Base-by-base conservation (phyloP, 108 stramenopile genomes). In the Licmophora abbreviata region DNA sequence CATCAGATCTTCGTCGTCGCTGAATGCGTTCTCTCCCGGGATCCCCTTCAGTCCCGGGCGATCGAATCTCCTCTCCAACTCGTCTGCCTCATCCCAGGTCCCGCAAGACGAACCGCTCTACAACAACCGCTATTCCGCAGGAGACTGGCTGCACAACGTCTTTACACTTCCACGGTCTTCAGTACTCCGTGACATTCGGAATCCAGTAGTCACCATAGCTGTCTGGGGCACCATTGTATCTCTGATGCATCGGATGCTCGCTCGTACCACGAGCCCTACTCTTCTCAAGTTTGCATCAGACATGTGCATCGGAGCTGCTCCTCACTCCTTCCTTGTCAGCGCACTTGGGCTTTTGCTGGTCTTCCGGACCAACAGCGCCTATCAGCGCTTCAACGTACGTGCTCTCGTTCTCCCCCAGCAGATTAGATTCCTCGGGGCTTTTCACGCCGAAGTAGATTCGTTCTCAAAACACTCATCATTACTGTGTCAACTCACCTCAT, bases 321-420 rank as follows among this genome's bases (percentile, higher is more conserved):
- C 85, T 18, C 85, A 86, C 57, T 56, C 54, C 3, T 56, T 83
- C 20, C 33, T 87, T 0, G 76, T 79, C 3, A 46, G 56, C 5
- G 59, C 74, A 20, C 62, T 87, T 30, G 70, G 76, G 8, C 61
- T 87, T 22, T 56, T 87, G 36, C 74, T 87, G 14, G 85, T 79
- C 5, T 87, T 87, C 49, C 69, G 74, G 25, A 87, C 85, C n/a
- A 87, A 87, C 51, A 46, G 64, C 18, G 68, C 81, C 21, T 87
- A 87, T 42, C 69, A 81, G 34, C 49, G 83, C 38, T 93, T 81
- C 53, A 33, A 66, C 20, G 65, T 66, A 53, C 58, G 65, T 38
- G 8, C 15, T 49, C 8, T 21, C 8, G 17, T n/a, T n/a, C n/a
- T n/a, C n/a, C n/a, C n/a, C 38, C 38, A 15, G 38, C 4, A 1